Evolutionary conservation across 495 filamentous ascomycete species (phyloP), one percentile per base, ranked within the genome.

Genomic region (Annulohypoxylon bovei): DNA sequence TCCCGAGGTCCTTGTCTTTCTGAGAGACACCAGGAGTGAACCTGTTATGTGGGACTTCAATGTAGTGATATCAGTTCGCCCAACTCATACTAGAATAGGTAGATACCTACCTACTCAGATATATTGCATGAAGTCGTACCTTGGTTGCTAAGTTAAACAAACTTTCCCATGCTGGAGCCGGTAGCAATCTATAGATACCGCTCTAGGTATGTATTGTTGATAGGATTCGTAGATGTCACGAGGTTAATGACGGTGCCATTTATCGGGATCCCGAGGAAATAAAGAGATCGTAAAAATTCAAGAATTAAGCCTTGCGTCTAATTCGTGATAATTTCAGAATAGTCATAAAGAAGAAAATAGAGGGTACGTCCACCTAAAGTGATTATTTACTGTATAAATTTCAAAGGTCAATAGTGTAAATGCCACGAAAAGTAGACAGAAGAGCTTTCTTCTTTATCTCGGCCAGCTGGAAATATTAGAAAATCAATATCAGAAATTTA

Each of bases 91-190:
- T 18, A 14, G 12, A 42, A 42, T 49, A 12, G 30, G 28, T 49
- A 33, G 30, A 37, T 49, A 33, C 14, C 16, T 27, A 35, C 23
- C 25, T 7, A 25, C 25, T 4, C 22, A n/a, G n/a, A 42, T 12
- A 53, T 54, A 16, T 16, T 16, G 32, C 40, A 50, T 49, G 16
- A 18, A 6, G 46, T 61, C 33, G 12, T 14, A 37, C 56, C 25
- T 50, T n/a, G 27, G 44, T 35, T 55, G n/a, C 35, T 55, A 35
- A 16, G 56, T 25, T 53, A 49, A 55, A 32, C 44, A 39, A 61
- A 65, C 46, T 56, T 65, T 35, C 22, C 42, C 47, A 46, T 35
- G 37, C 27, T 49, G 44, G 11, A 25, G 32, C 25, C n/a, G 47
- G 20, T 16, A 53, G 39, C 40, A 14, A 23, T 49, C 56, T 25